Conservation (phyloP, 805 yeast species). For the Sugiyamaella chiloensis region DNA sequence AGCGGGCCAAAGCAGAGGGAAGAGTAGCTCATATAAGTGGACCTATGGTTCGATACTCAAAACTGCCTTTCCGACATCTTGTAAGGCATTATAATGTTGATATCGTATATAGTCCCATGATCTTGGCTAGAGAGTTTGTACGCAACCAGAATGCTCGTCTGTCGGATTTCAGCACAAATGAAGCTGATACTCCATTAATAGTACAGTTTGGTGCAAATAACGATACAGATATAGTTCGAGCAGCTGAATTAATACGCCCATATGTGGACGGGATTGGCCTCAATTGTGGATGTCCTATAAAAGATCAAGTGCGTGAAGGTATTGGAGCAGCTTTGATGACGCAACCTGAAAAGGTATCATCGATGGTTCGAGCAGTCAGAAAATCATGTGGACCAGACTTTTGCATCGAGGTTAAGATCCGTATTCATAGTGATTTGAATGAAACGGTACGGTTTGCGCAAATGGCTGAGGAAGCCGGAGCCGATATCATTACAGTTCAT, state of each 20-base stretch:
- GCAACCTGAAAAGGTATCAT: constrained; percentile 72
- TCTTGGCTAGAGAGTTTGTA: constrained; percentile 90
- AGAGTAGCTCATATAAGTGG: constrained; percentile 72
- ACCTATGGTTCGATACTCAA: constrained; percentile 97
- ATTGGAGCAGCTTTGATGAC: constrained; percentile 95
- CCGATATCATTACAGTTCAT: constrained; percentile 90
- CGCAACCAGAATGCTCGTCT: constrained; percentile 75
- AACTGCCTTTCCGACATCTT: constrained; percentile 83
- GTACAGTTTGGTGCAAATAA: constrained; percentile 92
- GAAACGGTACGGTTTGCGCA: constrained; percentile 73
- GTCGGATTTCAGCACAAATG: constrained; percentile 82
- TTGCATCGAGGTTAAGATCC: constrained; percentile 86
- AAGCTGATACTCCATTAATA: constrained; percentile 63
- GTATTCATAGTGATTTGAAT: constrained; percentile 73
- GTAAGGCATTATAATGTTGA: constrained; percentile 72
- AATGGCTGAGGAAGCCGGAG: constrained; percentile 80
- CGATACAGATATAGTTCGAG: constrained; percentile 72
- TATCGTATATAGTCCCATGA: constrained; percentile 94
- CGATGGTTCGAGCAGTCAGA: constrained; percentile 83
- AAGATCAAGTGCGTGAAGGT: constrained; percentile 91
- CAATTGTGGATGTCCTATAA: constrained; percentile 97
- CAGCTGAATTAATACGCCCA: constrained; percentile 86
- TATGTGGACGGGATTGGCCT: constrained; percentile 91
- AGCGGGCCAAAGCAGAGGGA: constrained; percentile 43
- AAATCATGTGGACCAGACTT: constrained; percentile 64